These are phyloP conservation scores for Toxicodendron radicans DNA, from an alignment of 345 rosid species.

Conservation along the genomic window DNA sequence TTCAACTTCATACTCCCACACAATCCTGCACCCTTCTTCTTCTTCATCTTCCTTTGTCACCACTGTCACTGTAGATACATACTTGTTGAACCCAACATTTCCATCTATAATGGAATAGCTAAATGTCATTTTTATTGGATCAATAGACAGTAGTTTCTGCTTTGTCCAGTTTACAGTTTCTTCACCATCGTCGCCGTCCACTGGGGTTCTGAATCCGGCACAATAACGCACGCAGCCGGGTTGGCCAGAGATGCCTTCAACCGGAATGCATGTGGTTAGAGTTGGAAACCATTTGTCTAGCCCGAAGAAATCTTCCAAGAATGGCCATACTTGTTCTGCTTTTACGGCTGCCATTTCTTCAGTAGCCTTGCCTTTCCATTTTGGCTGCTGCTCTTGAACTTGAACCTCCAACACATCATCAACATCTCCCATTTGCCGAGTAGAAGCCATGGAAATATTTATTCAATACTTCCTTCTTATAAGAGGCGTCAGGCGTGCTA, in stretches of 20 bases:
- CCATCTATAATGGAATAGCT: constrained; percentile 39
- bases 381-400: neutral
- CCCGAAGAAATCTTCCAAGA: constrained; percentile 51
- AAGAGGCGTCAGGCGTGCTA: too few species aligned
- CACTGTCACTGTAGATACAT: constrained; percentile 36
- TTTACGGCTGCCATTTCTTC: constrained; percentile 27
- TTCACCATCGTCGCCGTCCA: constrained; percentile 7
- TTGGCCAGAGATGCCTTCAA: constrained; percentile 40
- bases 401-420: neutral
- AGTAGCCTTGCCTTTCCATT: constrained; percentile 48
- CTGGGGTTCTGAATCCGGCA: constrained; percentile 47
- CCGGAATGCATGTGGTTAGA: constrained; percentile 34
- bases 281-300: constrained; percentile 56
- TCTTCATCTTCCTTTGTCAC: constrained; percentile 14
- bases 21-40: constrained; percentile 33
- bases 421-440: neutral
- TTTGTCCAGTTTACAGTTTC: constrained; percentile 39
- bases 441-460: neutral
- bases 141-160: constrained; percentile 44
- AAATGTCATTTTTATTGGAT: constrained; percentile 24
- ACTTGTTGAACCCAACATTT: constrained; percentile 41
- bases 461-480: too few species aligned
- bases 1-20: constrained; percentile 49
- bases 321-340: constrained; percentile 48
- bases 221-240: constrained; percentile 60